Base-by-base conservation (phyloP, 495 filamentous ascomycete genomes). In the Delitschia confertaspora region DNA sequence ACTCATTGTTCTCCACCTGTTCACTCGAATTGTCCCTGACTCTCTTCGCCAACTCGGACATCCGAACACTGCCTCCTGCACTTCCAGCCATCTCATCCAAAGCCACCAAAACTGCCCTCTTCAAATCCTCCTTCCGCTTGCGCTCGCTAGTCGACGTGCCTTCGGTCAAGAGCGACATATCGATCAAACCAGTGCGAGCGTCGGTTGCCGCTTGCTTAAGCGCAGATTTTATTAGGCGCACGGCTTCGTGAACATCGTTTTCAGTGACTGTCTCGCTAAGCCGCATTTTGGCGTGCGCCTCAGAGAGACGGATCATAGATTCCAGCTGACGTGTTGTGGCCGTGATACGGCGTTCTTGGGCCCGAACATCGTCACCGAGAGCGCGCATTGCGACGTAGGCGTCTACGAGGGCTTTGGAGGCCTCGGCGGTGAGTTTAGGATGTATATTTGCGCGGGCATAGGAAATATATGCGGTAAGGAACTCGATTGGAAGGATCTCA, bases 271-370 rank as follows among this genome's bases (percentile, higher is more conserved):
- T 70, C 0, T 65, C 52, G 0, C 83, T 79, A 7, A 98, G 72
- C 20, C 91, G 80, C 91, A 98, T 98, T 58, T 94, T 94, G 16
- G 91, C 91, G 65, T 96, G 93, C 10, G 91, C 89, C 70, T 98
- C 91, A 1, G 88, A 70, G 2, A 98, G 78, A 29, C 91, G 87
- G 60, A 98, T 95, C 83, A 96, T 96, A 24, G 81, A 88, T 64
- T 98, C 91, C 25, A 98, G 69, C 62, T 98, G 91, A 39, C 91
- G 75, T 8, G 91, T 98, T 7, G 91, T 98, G 33, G 91, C 91
- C 1, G 91, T 98, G 64, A 98, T 96, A 50, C 91, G 83, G 64
- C 93, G 89, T 59, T 98, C 91, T 1, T 82, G 72, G 9, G 88
- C 78, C 19, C 91, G 87, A 34, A 96, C 87, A 61, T 96, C 93